Conservation (phyloP, 192 early-diverging fungal genomes). For the Lobosporangium transversale region DNA sequence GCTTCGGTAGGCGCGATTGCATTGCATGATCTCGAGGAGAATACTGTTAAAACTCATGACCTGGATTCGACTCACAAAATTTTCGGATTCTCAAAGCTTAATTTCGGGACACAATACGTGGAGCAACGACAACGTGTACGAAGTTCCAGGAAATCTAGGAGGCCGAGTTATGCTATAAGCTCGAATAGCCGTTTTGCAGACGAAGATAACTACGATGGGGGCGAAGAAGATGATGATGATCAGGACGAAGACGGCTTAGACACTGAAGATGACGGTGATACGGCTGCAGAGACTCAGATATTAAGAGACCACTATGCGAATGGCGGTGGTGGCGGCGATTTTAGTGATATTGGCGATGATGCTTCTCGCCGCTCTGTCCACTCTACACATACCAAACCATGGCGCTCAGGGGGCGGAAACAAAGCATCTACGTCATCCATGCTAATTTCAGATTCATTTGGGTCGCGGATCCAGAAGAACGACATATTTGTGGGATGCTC, state of each 20-base stretch:
- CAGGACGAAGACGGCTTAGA: background rate
- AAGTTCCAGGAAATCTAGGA: background rate
- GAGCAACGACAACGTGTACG: background rate
- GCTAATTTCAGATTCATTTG: slow-evolving; percentile 43
- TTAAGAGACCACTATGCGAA: background rate
- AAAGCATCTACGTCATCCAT: slow-evolving; percentile 10
- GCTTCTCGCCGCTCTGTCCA: background rate
- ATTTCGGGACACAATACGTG: slow-evolving; percentile 38
- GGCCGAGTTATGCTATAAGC: background rate
- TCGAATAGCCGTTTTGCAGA: slow-evolving; percentile 2
- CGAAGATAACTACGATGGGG: slow-evolving; percentile 17
- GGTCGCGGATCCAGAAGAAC: slow-evolving; percentile 40
- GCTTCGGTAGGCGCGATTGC: slow-evolving; percentile 65
- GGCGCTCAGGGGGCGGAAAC: slow-evolving; percentile 6
- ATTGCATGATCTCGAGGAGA: slow-evolving; percentile 58
- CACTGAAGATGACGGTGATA: slow-evolving; percentile 1
- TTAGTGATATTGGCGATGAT: slow-evolving; percentile 2
- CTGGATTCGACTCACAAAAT: slow-evolving; percentile 66
- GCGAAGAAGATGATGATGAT: slow-evolving; percentile 18
- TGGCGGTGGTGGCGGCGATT: background rate
- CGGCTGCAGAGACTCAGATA: background rate
- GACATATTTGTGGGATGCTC: slow-evolving; percentile 68
- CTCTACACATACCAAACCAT: background rate
- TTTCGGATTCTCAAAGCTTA: slow-evolving; percentile 61
- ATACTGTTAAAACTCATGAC: slow-evolving; percentile 57